Conservation (phyloP, 768 basidiomycete species). For the Leccinum barrowsii region DNA sequence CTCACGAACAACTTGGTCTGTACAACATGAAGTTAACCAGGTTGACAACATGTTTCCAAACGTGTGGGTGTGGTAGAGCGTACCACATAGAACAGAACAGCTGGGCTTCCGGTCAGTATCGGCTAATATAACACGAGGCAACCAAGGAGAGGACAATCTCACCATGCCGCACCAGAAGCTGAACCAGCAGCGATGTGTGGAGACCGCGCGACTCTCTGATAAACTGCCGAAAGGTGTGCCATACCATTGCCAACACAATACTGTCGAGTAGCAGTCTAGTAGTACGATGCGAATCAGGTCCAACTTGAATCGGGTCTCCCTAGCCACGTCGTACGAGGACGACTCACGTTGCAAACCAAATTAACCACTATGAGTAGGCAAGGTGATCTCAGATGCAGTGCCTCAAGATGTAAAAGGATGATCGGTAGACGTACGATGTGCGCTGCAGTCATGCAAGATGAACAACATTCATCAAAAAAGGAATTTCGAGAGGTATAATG, state of each 20-base stretch:
- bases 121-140: neutral
- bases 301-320: neutral
- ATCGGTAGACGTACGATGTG: slow-evolving; percentile 2
- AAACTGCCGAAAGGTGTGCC: neutral
- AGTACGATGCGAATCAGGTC: neutral
- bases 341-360: slow-evolving; percentile 5
- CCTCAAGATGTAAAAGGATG: neutral
- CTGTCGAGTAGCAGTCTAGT: slow-evolving; percentile 11
- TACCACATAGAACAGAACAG: slow-evolving; percentile 5
- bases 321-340: neutral
- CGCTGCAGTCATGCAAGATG: neutral
- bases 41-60: neutral
- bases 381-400: neutral
- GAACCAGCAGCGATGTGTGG: neutral
- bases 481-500: neutral
- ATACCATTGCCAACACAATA: slow-evolving; percentile 4
- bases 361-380: slow-evolving; percentile 5
- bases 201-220: neutral
- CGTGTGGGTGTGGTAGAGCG: neutral
- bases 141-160: neutral
- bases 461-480: neutral
- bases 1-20: slow-evolving; percentile 5
- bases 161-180: slow-evolving; percentile 1
- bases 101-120: neutral
- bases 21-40: neutral